These are phyloP conservation scores for Aspergillus nidulans DNA, from an alignment of 495 filamentous ascomycete species.

Conservation along the genomic window DNA sequence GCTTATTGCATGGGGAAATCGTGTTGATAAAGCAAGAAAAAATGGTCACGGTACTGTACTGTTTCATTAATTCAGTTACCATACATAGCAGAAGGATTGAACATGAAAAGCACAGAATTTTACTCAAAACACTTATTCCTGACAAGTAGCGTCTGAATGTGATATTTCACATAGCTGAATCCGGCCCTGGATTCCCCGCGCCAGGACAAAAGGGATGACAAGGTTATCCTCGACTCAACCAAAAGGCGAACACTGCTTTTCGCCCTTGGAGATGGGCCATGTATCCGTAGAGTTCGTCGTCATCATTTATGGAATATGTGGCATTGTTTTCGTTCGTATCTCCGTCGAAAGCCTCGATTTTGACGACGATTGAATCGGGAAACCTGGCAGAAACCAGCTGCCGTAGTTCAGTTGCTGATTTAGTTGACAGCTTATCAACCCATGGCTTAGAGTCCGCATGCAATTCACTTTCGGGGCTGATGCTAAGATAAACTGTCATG, in stretches of 20 bases:
- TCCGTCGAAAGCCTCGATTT: slow-evolving; percentile 63
- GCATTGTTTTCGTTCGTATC: slow-evolving; percentile 55
- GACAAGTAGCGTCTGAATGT: no score
- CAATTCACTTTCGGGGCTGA: slow-evolving; percentile 50
- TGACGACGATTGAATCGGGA: slow-evolving; percentile 49
- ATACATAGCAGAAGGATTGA: no score
- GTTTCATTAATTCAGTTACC: no score
- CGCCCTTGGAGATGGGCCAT: slow-evolving; percentile 56
- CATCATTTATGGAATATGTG: slow-evolving; percentile 56
- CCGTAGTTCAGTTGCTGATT: slow-evolving; percentile 54
- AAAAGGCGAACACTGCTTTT: slow-evolving; percentile 64
- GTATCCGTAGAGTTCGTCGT: slow-evolving; percentile 68
- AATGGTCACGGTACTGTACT: no score
- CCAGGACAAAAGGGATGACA: no score
- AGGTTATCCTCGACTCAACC: slow-evolving; percentile 20
- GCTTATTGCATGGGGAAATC: no score
- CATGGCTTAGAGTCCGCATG: slow-evolving; percentile 49
- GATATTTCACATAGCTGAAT: no score
- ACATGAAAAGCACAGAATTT: no score
- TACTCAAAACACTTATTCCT: no score
- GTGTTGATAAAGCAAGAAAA: no score
- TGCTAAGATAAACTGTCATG: slow-evolving; percentile 61
- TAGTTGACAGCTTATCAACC: slow-evolving; percentile 54
- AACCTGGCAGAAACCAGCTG: slow-evolving; percentile 51
- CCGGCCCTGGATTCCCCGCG: no score